These are phyloP conservation scores for Moesziomyces antarcticus DNA, from an alignment of 1,284 basidiomycete genomes.

Conservation along the genomic window DNA sequence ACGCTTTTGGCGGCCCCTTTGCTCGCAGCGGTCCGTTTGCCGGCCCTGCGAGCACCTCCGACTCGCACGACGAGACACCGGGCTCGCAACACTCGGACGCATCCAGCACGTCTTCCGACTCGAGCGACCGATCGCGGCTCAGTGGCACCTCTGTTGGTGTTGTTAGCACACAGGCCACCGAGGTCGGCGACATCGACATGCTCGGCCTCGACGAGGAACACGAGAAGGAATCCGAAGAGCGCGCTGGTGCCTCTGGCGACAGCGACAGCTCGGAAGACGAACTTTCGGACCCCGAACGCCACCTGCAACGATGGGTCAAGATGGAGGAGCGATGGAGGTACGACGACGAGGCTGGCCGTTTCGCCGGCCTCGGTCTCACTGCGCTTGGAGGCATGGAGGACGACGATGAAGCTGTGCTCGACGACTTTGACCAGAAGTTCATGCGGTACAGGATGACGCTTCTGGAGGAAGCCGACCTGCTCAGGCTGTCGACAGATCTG, in stretches of 20 bases:
- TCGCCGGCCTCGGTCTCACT: constrained; percentile 63
- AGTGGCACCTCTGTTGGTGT: constrained; percentile 46
- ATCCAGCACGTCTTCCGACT: constrained; percentile 58
- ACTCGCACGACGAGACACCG: constrained; percentile 14
- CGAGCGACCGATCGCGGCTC: constrained; percentile 50
- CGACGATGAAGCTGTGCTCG: constrained; percentile 66
- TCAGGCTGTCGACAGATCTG: constrained; percentile 64
- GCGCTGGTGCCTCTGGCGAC: constrained; percentile 13
- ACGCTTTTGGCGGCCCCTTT: constrained; percentile 40
- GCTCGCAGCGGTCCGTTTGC: constrained; percentile 33
- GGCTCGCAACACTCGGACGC: constrained; percentile 53
- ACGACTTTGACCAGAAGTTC: constrained; percentile 67
- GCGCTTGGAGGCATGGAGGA: constrained; percentile 67
- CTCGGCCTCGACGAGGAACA: constrained; percentile 40
- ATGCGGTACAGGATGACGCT: constrained; percentile 66
- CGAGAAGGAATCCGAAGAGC: constrained; percentile 21
- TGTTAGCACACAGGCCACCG: constrained; percentile 58
- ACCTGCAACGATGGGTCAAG: constrained; percentile 38
- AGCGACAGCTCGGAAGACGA: constrained; percentile 28
- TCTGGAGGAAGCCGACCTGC: constrained; percentile 63
- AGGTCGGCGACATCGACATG: constrained; percentile 54
- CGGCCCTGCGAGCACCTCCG: constrained; percentile 6
- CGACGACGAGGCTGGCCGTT: constrained; percentile 64
- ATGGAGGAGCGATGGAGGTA: constrained; percentile 65
- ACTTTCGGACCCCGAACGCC: constrained; percentile 17